These are phyloP conservation scores for Paramecium biaurelia DNA, from an alignment of 73 alveolate genomes.

Conservation along the genomic window DNA sequence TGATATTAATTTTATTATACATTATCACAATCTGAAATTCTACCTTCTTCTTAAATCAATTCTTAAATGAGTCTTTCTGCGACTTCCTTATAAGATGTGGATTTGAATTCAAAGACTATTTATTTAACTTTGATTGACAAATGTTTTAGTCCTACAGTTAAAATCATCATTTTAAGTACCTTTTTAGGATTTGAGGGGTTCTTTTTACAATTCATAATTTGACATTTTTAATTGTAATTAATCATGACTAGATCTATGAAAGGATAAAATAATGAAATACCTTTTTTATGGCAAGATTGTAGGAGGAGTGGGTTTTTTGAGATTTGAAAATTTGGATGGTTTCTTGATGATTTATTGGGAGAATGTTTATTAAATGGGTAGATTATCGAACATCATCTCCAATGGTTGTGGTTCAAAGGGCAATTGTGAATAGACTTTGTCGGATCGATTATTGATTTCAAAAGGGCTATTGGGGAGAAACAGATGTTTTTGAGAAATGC, in stretches of 20 bases:
- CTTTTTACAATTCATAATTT: background rate
- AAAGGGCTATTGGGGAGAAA: background rate
- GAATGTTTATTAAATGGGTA: background rate
- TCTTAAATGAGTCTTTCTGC: slow-evolving; percentile 75
- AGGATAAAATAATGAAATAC: background rate
- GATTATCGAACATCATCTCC: slow-evolving; percentile 3
- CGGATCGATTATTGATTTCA: background rate
- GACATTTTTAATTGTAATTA: background rate
- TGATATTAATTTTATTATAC: background rate
- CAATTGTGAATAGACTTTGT: background rate
- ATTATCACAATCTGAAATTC: slow-evolving; percentile 55
- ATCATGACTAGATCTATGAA: background rate
- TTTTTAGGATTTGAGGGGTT: background rate
- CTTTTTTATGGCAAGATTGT: background rate
- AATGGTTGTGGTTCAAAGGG: background rate
- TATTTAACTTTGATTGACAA: slow-evolving; percentile 80
- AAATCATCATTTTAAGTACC: background rate
- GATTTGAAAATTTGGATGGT: background rate
- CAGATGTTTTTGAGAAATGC: background rate
- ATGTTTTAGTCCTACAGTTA: slow-evolving; percentile 70
- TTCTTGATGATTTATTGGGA: background rate
- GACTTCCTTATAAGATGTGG: slow-evolving; percentile 82
- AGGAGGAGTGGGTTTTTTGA: background rate
- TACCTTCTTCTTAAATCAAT: slow-evolving; percentile 55
- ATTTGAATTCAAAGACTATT: slow-evolving; percentile 65